Evolutionary conservation across 2,329 filamentous ascomycete genomes (phyloP), one percentile per base, ranked within the genome.

Genomic region (Xylaria sp.): DNA sequence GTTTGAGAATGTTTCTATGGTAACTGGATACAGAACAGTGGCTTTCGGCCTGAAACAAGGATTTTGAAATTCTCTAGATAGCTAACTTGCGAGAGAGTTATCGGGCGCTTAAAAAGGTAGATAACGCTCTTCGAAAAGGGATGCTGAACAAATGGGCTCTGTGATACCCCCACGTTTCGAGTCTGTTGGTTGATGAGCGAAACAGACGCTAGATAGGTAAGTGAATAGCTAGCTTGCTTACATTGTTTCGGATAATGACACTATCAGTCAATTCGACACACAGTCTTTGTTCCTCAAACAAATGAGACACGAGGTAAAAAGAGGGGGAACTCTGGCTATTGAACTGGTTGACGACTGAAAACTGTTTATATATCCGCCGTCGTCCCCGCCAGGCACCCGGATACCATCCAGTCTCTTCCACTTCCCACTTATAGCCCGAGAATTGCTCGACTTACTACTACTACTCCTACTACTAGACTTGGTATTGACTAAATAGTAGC

Each of bases 41-140:
- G 37, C 35, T 62, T 58, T 54, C 23, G 29, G 49, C 53, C 47
- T 51, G 41, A 58, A 48, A 41, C 29, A 27, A 19, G 11, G 47
- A 43, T 27, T 19, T 48, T 37, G 58, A 47, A 46, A 43, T 41
- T 23, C 17, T 9, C 44, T 13, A 23, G 19, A 37, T 48, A 35
- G 49, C 29, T 43, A 56, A 41, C 35, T 27, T 47, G n/a, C 19
- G 13, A 31, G 37, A 19, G 21, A 15, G 25, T 10, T 31, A 54
- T 25, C 17, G 27, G 51, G n/a, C 11, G 15, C 37, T 10, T 31
- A 40, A 25, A 17, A 43, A 15, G 31, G 27, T 19, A 35, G 7
- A 13, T 13, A 7, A 7, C 13, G 31, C 31, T 35, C 13, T 7
- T 13, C 7, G 13, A 35, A 35, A 7, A 35, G 7, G 31, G 31